A percentile compares a stretch with the other conserved stretches of the same genome.
These are phyloP conservation scores for Crithidia bombi DNA, from an alignment of 208 protist genomes.

Conservation along the genomic window DNA sequence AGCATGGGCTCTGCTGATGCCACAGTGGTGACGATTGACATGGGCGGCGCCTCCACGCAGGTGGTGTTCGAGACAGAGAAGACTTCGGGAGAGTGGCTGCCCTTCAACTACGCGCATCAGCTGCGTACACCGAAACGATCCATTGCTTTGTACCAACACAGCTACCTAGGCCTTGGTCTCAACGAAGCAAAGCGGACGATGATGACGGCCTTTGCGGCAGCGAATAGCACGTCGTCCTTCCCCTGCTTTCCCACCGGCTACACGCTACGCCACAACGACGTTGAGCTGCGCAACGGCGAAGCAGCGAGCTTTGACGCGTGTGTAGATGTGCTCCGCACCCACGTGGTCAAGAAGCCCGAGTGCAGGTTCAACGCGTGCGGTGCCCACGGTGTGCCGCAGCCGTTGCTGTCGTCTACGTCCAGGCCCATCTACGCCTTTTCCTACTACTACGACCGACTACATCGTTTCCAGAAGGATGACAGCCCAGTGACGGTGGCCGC, in stretches of 20 bases:
- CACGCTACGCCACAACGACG: constrained; percentile 7
- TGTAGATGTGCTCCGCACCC: constrained; percentile 17
- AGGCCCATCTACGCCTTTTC: constrained; percentile 65
- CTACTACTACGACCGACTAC: constrained; percentile 73
- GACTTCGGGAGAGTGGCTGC: constrained; percentile 39
- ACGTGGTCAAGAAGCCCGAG: constrained; percentile 20
- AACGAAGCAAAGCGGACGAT: constrained; percentile 58
- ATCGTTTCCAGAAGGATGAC: constrained; percentile 17
- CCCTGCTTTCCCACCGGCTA: constrained; percentile 33
- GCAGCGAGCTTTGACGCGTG: constrained; percentile 38
- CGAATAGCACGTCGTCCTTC: constrained; percentile 27
- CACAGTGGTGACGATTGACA: constrained; percentile 65
- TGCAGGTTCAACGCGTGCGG: constrained; percentile 53
- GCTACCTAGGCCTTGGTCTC: constrained; percentile 80
- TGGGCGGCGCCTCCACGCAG: constrained; percentile 85
- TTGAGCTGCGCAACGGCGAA: constrained; percentile 20
- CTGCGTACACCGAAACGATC: constrained; percentile 21
- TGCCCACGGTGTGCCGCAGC: constrained; percentile 61
- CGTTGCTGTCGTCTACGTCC: constrained; percentile 14
- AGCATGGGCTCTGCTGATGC: constrained; percentile 5
- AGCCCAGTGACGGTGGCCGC: constrained; percentile 24
- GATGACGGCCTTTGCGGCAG: constrained; percentile 3
- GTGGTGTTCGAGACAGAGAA: constrained; percentile 61
- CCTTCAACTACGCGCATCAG: constrained; percentile 44
- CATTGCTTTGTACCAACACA: constrained; percentile 70